These are phyloP conservation scores for Lumnitzera racemosa DNA, from an alignment of 345 rosid genomes.

Conservation along the genomic window DNA sequence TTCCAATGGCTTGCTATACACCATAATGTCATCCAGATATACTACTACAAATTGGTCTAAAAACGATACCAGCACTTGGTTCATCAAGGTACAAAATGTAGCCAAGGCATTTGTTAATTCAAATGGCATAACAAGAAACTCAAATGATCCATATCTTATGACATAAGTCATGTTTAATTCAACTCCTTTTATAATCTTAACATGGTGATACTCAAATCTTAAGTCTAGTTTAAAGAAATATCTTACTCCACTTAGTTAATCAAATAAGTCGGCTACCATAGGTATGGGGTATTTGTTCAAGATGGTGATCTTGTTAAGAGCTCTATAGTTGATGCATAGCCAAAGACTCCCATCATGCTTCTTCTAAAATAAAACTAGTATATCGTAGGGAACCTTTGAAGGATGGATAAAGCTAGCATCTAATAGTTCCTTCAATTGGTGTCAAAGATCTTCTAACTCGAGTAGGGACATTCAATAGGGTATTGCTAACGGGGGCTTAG, in stretches of 20 bases:
- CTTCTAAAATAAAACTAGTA: not conserved
- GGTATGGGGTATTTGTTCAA: conserved; percentile 8
- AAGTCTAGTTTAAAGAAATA: too few relatives aligned
- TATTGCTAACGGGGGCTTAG: too few relatives aligned
- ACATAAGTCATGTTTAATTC: conserved; percentile 2
- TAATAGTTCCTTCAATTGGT: not conserved
- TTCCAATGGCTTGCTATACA: too few relatives aligned
- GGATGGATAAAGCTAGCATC: not conserved
- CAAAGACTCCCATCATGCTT: not conserved
- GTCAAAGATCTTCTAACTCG: not conserved
- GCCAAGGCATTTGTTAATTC: not conserved
- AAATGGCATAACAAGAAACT: not conserved
- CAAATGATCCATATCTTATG: conserved; percentile 3
- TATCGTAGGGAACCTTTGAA: conserved; percentile 1
- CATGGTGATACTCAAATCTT: too few relatives aligned
- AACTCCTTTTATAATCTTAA: conserved; percentile 4
- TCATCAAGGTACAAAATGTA: conserved; percentile 1
- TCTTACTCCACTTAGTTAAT: too few relatives aligned
- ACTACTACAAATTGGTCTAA: not conserved
- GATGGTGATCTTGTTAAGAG: conserved; percentile 10
- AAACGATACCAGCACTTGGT: not conserved
- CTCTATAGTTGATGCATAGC: not conserved
- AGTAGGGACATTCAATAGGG: not conserved
- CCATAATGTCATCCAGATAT: too few relatives aligned
- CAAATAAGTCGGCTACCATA: not conserved